Percentiles rank a stretch among this genome's conserved stretches.
Evolutionary conservation across 2,329 filamentous ascomycete species (phyloP).

Genomic region (Xylariales sp.): DNA sequence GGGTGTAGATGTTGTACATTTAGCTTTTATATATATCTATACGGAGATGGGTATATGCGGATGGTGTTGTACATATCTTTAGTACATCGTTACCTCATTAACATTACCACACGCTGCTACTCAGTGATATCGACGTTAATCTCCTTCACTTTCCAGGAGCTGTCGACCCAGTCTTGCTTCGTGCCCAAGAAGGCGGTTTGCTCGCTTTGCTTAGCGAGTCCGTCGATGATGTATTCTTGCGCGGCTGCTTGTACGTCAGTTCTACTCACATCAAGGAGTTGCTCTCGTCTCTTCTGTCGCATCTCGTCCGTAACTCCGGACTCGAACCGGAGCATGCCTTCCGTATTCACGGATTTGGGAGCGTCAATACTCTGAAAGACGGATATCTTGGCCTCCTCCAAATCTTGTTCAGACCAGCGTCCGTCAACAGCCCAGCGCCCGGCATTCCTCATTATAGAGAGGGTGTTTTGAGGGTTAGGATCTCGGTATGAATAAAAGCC

Average conservation of each 20-base stretch:
- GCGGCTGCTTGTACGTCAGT: constrained; percentile 84
- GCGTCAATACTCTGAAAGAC: constrained; percentile 94
- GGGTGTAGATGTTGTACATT: constrained; percentile 34
- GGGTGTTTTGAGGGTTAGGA: constrained; percentile 89
- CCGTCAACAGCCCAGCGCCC: constrained; percentile 86
- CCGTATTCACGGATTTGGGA: constrained; percentile 84
- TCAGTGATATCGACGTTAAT: constrained; percentile 70
- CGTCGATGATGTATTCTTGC: constrained; percentile 81
- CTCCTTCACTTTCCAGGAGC: constrained; percentile 78
- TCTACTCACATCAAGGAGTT: constrained; percentile 85
- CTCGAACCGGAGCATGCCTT: constrained; percentile 88
- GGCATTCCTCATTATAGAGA: constrained; percentile 84
- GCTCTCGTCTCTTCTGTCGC: constrained; percentile 85
- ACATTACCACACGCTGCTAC: constrained; percentile 41
- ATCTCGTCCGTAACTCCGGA: constrained; percentile 88
- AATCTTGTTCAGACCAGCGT: constrained; percentile 82
- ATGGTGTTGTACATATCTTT: constrained; percentile 49
- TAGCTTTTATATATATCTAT: constrained; percentile 41
- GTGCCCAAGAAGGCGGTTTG: constrained; percentile 82
- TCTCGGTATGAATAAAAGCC: constrained; percentile 98
- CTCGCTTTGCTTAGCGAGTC: constrained; percentile 68
- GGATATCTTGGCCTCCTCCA: constrained; percentile 95
- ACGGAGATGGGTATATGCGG: constrained; percentile 54
- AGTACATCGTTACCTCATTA: constrained; percentile 39
- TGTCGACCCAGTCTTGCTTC: constrained; percentile 82